Percentiles rank a stretch among this genome's conserved stretches.
phyloP scores from a whole-genome alignment of 2,329 filamentous ascomycete species.

The Xylariaceae sp. region DNA sequence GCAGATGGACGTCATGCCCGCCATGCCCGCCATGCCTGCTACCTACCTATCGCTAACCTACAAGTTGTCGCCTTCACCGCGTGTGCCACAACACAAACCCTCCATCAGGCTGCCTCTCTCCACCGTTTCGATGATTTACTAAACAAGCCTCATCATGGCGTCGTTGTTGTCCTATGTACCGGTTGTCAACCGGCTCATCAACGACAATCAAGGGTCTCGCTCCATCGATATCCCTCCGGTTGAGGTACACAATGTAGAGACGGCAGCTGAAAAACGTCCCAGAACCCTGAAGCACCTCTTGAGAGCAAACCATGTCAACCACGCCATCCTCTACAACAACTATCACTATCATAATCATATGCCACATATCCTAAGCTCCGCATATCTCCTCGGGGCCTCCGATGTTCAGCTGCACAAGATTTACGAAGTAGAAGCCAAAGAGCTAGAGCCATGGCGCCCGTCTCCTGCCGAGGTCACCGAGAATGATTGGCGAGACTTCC shows the following conservation, averaged over 20 bases:
- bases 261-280: conserved; percentile 68
- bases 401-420: conserved; percentile 68
- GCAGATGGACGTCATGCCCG: too few relatives aligned
- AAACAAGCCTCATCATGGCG: conserved; percentile 24
- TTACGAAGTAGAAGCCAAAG: conserved; percentile 69
- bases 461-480: conserved; percentile 78
- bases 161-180: conserved; percentile 41
- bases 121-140: not conserved
- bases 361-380: conserved; percentile 74
- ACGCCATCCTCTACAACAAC: conserved; percentile 74
- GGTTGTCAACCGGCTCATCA: conserved; percentile 36
- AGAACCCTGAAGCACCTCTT: conserved; percentile 85
- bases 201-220: conserved; percentile 25
- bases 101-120: not conserved
- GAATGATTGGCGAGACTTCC: conserved; percentile 79
- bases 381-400: conserved; percentile 77
- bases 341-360: conserved; percentile 76
- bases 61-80: not conserved
- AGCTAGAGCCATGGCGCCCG: conserved; percentile 73
- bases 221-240: conserved; percentile 59
- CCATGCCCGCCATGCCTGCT: too few relatives aligned
- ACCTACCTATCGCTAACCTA: too few relatives aligned
- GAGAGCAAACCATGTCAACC: conserved; percentile 85
- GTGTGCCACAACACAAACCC: not conserved
- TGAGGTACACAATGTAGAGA: conserved; percentile 73